Evolutionary conservation across 2,329 filamentous ascomycete species (phyloP), one percentile per base, ranked within the genome.

Genomic region (Colletotrichum graminicola): DNA sequence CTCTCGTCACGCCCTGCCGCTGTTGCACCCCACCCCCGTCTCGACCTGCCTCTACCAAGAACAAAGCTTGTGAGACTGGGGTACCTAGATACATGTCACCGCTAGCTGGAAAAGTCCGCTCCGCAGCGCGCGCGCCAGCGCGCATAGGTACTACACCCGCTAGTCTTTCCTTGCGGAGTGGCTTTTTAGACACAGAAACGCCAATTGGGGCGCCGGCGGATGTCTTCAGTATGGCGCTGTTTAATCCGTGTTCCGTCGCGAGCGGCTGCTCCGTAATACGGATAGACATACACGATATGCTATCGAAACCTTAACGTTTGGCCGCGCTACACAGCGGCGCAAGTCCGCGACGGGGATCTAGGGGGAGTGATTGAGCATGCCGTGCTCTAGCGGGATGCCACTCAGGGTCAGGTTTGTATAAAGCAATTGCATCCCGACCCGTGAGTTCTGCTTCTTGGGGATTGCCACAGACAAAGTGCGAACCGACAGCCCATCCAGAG

Each of bases 1-100:
- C 18, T 14, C n/a, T 71, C 70, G 70, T 39, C 55, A 66, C 70
- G 70, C 70, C 70, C 70, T 72, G 43, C 68, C 68, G n/a, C 34
- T n/a, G 23, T 3, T 12, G n/a, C 34, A 3, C 16, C 14, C 14
- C 1, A 16, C 8, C 5, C 59, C 51, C 70, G 70, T 66, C 66
- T 55, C 70, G 66, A 71, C 66, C n/a, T 72, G 41, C 70, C 69
- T 21, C 2, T 59, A 16, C 29, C 3, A 29, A 29, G 29, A 2
- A 29, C 29, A 52, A 52, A 52, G 49, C 16, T 14, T 49, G 21
- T 23, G n/a, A 49, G 21, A 16, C 39, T 14, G 8, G 14, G 41
- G 1, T 21, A 43, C 10, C 5, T 21, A 43, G 16, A 11, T 43
- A 21, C 39, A 21, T 18, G 3, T n/a, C 43, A 18, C 12, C 47